Evolutionary conservation across 768 basidiomycete species (phyloP).

Genomic region (Infundibulicybe gibba): DNA sequence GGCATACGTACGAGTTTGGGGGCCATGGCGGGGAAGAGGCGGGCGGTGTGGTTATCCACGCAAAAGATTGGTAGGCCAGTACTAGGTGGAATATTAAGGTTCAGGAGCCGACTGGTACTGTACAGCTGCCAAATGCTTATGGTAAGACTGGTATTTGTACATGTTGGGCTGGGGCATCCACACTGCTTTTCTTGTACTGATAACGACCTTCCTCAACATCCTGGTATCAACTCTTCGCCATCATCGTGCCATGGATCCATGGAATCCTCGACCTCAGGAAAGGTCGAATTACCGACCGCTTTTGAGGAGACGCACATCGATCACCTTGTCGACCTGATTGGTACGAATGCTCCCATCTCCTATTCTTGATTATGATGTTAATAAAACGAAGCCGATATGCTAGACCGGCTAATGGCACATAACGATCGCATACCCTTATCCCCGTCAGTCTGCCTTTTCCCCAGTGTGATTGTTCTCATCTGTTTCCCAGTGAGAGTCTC

Average conservation of each 20-base stretch:
- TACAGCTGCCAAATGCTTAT: slow-evolving; percentile 38
- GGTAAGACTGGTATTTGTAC: slow-evolving; percentile 23
- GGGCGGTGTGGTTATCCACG: slow-evolving; percentile 24
- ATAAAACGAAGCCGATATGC: slow-evolving; percentile 78
- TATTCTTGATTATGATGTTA: slow-evolving; percentile 12
- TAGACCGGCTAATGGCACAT: slow-evolving; percentile 89
- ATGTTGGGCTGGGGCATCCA: slow-evolving; percentile 25
- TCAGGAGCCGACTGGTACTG: slow-evolving; percentile 51
- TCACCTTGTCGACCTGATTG: slow-evolving; percentile 83
- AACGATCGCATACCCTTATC: slow-evolving; percentile 94
- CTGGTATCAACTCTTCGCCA: slow-evolving; percentile 20
- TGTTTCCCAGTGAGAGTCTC: slow-evolving; percentile 67
- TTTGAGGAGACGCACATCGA: slow-evolving; percentile 87
- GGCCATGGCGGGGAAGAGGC: slow-evolving; percentile 51
- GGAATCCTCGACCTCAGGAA: slow-evolving; percentile 64
- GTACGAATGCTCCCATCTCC: slow-evolving; percentile 37
- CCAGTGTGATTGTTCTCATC: slow-evolving; percentile 14
- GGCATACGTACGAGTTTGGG: slow-evolving; percentile 69
- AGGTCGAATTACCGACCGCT: slow-evolving; percentile 75
- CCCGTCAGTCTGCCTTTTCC: slow-evolving; percentile 49
- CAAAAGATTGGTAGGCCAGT: slow-evolving; percentile 4
- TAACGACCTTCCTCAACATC: slow-evolving; percentile 2
- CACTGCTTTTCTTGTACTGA: slow-evolving; percentile 8
- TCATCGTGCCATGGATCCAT: slow-evolving; percentile 75
- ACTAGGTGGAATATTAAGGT: slow-evolving; percentile 40